Evolutionary conservation across 2,329 filamentous ascomycete genomes (phyloP), one percentile per base, ranked within the genome.

Genomic region (Colletotrichum lentis): DNA sequence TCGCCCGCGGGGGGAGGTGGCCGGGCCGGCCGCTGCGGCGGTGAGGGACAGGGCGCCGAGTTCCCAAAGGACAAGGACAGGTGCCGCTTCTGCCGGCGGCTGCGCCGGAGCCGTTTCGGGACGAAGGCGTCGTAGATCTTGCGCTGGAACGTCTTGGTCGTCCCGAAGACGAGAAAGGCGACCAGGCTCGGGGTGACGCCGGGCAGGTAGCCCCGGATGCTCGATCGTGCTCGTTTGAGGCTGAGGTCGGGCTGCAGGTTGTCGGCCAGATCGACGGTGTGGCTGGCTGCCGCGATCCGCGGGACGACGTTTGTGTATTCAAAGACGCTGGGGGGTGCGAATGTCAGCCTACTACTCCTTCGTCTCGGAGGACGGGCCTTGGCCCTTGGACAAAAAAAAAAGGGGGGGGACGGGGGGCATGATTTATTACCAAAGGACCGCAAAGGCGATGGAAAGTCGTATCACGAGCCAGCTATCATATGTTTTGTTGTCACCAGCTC

Each of bases 401-500:
- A 3, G 4, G 8, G 3, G 18, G 14, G 20, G 3, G 5, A 14
- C 3, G 0, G 3, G 6, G 3, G 7, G 3, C 12, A 5, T 20
- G 3, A 12, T 75, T 70, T 69, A 79, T 69, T 69, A 80, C 78
- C 78, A 74, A 47, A 84, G 72, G 27, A 81, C 76, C 2, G 78
- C 63, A 65, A 83, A 83, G 3, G 77, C 81, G 12, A 84, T 76
- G 1, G 78, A 77, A 62, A 84, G 82, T 8, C 82, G 80, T 10
- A 79, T 74, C 5, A 84, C 71, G 7, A 84, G 76, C 76, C 81
- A 83, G 46, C 74, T 77, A 70, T 84, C 81, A 69, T 84, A 84
- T 12, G 82, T 81, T 20, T 74, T 78, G 54, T 65, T 55, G 53
- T 61, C 59, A 46, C 54, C 71, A 49, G 50, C 53, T 31, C 46